These are phyloP conservation scores for Fomitopsis serialis DNA, from an alignment of 768 basidiomycete genomes.

Conservation along the genomic window DNA sequence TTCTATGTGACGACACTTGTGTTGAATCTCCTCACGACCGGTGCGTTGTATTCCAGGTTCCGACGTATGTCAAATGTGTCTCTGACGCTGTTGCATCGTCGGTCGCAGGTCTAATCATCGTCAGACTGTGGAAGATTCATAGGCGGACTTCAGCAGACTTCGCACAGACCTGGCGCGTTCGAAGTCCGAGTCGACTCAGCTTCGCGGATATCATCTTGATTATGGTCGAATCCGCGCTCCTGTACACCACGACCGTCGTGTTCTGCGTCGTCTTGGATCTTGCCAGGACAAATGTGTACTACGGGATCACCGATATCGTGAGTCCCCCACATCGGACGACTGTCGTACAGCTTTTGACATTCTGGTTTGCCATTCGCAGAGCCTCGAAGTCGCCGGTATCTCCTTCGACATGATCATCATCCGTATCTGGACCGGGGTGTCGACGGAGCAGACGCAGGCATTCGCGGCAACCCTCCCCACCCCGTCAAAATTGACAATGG, in stretches of 20 bases:
- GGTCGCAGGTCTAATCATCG: not conserved
- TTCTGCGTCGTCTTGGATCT: not conserved
- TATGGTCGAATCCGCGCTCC: constrained; percentile 1
- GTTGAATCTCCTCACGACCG: not conserved
- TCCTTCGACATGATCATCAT: not conserved
- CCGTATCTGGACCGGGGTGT: not conserved
- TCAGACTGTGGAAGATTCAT: not conserved
- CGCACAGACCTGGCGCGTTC: not conserved
- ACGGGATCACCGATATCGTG: not conserved
- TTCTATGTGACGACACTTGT: not conserved
- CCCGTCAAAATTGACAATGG: no score
- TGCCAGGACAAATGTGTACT: not conserved
- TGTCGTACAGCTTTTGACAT: no score
- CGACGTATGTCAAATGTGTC: no score
- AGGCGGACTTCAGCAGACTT: not conserved
- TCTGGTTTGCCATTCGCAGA: not conserved
- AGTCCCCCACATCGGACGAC: not conserved
- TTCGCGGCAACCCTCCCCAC: not conserved
- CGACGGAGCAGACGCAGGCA: not conserved
- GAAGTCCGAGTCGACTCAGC: not conserved
- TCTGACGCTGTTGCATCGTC: no score
- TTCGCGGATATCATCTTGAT: not conserved
- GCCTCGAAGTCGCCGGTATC: not conserved
- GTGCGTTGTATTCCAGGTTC: no score
- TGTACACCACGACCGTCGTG: not conserved